Base-by-base conservation (phyloP, 345 rosid species). In the Bretschneidera sinensis region DNA sequence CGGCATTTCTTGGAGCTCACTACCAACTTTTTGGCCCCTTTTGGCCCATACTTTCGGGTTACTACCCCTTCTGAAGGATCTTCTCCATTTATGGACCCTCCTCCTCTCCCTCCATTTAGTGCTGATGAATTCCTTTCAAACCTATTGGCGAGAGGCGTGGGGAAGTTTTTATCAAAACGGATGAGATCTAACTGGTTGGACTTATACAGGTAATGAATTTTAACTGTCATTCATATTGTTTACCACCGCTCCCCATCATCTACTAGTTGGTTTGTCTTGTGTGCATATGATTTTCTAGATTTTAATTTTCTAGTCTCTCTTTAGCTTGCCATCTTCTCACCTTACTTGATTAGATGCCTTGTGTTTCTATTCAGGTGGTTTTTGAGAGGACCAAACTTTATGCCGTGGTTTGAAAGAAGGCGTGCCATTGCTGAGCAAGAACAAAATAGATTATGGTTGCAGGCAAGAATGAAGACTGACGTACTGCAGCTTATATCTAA, bases 161-260 rank as follows among this genome's bases (percentile, higher is more conserved):
- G 99, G 65, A 94, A 88, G 82, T 94, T 94, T 74, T 67, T 94
- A 60, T 84, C 85, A 31, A 90, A 94, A 74, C 83, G 97, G 57
- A 90, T 94, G 99, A 82, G 83, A 81, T 88, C 91, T 48, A 94
- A 94, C 76, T 94, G 99, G 99, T 79, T 92, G 55, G 96, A 91
- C 61, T 79, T 94, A 51, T 94, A 94, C 76, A 88, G 89, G 99
- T 94, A 81, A 65, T 54, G 45, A 60, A 56, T 33, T 24, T 55
- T 49, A 49, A 7, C 14, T 31, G 35, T 31, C 9, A 5, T n/a
- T n/a, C n/a, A n/a, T n/a, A n/a, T 39, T 39, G 45, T 39, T 11
- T 11, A 4, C 45, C 15, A n/a, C n/a, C n/a, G 9, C 15, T 39
- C 11, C 11, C 15, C 45, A 5, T 39, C 6, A 4, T 39, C 45